phyloP scores from a whole-genome alignment of 176 grass and related monocot genomes.

The Eleusine indica region DNA sequence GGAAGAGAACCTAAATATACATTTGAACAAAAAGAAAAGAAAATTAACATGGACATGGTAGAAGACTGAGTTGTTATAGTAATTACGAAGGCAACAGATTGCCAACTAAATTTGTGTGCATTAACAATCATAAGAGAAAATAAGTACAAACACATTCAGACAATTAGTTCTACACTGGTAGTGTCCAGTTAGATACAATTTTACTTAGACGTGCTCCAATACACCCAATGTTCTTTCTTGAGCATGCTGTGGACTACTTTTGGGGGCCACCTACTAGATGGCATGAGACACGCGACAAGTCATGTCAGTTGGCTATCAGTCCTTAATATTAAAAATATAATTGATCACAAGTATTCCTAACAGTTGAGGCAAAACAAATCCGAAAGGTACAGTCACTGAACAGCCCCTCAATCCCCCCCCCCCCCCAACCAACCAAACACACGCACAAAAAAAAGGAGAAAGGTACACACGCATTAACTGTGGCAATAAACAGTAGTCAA shows the following conservation, averaged over 20 bases:
- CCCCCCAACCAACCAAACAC: no score
- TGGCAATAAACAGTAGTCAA: no score
- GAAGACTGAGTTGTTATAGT: not conserved
- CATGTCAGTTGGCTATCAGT: no score
- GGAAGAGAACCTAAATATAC: conserved; percentile 71
- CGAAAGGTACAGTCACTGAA: no score
- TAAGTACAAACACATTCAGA: conserved; percentile 1
- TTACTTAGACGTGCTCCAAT: conserved; percentile 1
- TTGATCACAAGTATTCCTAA: not conserved
- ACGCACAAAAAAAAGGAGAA: no score
- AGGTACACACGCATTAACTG: no score
- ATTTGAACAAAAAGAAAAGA: conserved; percentile 41
- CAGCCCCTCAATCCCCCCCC: no score
- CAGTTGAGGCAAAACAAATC: not conserved
- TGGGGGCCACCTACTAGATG: not conserved
- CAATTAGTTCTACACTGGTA: not conserved
- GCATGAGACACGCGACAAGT: not conserved
- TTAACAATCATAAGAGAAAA: conserved; percentile 17
- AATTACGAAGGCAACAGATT: conserved; percentile 8
- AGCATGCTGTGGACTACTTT: not conserved
- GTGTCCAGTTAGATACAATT: conserved; percentile 17
- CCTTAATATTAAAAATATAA: no score
- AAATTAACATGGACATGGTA: conserved; percentile 10
- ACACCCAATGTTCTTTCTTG: not conserved
- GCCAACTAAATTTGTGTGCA: not conserved